These are phyloP conservation scores for Sphagnum fallax DNA, from an alignment of 228 moss, liverwort and hornwort genomes.

Conservation along the genomic window DNA sequence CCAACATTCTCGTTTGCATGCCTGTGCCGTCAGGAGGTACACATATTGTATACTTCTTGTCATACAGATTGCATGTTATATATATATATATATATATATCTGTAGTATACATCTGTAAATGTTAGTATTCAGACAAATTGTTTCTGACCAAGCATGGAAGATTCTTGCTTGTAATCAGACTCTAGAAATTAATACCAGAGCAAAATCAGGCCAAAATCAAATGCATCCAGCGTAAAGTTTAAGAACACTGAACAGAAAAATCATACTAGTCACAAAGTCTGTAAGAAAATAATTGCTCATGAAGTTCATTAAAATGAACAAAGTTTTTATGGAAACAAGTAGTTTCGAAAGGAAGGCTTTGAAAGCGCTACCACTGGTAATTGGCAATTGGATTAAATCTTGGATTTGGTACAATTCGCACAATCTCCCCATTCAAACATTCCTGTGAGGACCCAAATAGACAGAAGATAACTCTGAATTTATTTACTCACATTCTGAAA, in stretches of 20 bases:
- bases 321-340: not conserved
- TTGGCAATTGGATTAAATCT: slow-evolving; percentile 43
- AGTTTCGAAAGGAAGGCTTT: not conserved
- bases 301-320: not conserved
- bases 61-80: not conserved
- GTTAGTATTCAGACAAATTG: not conserved
- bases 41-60: too few species aligned
- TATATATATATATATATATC: not conserved
- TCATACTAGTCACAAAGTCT: not conserved
- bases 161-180: not conserved
- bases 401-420: slow-evolving; percentile 65
- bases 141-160: too few species aligned
- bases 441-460: slow-evolving; percentile 18
- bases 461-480: too few species aligned
- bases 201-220: too few species aligned
- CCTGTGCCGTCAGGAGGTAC: too few species aligned
- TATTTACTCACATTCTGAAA: too few species aligned
- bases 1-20: too few species aligned
- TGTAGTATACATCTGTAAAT: not conserved
- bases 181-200: too few species aligned
- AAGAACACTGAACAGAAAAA: too few species aligned
- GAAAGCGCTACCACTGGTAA: slow-evolving; percentile 48
- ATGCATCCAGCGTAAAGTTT: too few species aligned
- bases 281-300: not conserved
- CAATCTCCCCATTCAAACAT: slow-evolving; percentile 61